phyloP scores from a whole-genome alignment of 2,329 filamentous ascomycete genomes.

The Diaporthe sp. region DNA sequence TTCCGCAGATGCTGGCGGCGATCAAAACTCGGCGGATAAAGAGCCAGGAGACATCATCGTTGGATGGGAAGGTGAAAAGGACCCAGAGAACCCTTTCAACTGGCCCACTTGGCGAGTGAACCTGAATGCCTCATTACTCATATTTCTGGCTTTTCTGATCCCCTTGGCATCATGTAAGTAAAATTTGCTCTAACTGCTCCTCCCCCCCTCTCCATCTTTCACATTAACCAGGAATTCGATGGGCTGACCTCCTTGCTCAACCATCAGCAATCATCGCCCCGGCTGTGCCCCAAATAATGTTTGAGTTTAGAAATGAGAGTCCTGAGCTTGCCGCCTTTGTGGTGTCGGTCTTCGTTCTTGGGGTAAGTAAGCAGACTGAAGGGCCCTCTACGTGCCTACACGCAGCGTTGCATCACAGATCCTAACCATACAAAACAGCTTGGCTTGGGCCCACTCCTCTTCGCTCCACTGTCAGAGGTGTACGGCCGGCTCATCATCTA shows the following conservation, averaged over 20 bases:
- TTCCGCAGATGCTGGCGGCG: not conserved
- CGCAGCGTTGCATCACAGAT: not conserved
- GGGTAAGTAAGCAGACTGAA: conserved; percentile 46
- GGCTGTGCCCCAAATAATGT: conserved; percentile 71
- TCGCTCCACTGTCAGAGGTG: conserved; percentile 60
- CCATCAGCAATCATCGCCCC: conserved; percentile 72
- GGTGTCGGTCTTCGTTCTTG: conserved; percentile 76
- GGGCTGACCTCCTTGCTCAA: not conserved
- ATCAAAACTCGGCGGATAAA: not conserved
- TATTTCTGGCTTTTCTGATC: conserved; percentile 61
- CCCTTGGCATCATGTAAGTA: conserved; percentile 55
- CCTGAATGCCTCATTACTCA: conserved; percentile 60
- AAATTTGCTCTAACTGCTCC: no score
- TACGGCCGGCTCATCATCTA: no score
- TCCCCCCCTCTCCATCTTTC: no score
- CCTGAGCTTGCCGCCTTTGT: conserved; percentile 71
- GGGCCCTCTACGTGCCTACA: not conserved
- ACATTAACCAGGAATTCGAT: not conserved
- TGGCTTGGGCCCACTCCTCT: conserved; percentile 19
- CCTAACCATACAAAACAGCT: not conserved
- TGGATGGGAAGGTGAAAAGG: conserved; percentile 58
- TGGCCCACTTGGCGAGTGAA: conserved; percentile 62
- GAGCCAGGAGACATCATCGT: not conserved
- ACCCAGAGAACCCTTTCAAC: conserved; percentile 64
- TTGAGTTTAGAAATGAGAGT: conserved; percentile 69